Evolutionary conservation across 1,284 basidiomycete species (phyloP), one percentile per base, ranked within the genome.

Genomic region (Microstroma glucosiphilum): DNA sequence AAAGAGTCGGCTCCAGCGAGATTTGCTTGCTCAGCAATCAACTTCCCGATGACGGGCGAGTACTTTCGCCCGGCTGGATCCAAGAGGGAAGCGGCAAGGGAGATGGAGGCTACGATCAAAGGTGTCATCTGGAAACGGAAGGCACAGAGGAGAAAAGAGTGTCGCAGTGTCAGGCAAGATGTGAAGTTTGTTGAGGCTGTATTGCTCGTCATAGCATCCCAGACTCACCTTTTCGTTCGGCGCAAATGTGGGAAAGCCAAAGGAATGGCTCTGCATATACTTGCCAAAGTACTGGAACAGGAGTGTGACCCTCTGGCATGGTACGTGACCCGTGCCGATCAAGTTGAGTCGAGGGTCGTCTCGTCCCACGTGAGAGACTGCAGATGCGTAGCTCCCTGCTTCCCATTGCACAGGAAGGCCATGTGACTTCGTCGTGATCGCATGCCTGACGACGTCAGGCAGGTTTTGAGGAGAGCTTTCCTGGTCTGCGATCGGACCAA

Each of bases 211-310:
- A 64, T 69, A 0, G n/a, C n/a, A n/a, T 69, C 67, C 55, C 70
- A 68, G 66, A 72, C 70, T 75, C 73, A 75, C 71, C 48, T 68
- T 48, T 60, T 72, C 73, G 46, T 62, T 66, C 12, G 73, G 69
- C 11, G 70, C 70, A 53, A 69, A 75, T 6, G 73, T 61, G 1
- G 73, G 73, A 41, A 75, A 75, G 37, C 73, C 73, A 37, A 75
- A 73, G 37, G 62, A 72, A 53, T 75, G 73, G 1, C 70, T 72
- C 42, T 72, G 72, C 51, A 73, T 58, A 53, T 63, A 62, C 15
- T 71, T 64, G n/a, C 70, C 70, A 60, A 75, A 75, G 65, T 69
- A 73, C 55, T 68, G 65, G 63, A 73, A 71, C n/a, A 73, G 68
- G 40, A 65, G 62, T 12, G 69, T 64, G 8, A 69, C 71, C 6